phyloP scores from a whole-genome alignment of 768 basidiomycete species.

The Chlorophyllum brunneum region DNA sequence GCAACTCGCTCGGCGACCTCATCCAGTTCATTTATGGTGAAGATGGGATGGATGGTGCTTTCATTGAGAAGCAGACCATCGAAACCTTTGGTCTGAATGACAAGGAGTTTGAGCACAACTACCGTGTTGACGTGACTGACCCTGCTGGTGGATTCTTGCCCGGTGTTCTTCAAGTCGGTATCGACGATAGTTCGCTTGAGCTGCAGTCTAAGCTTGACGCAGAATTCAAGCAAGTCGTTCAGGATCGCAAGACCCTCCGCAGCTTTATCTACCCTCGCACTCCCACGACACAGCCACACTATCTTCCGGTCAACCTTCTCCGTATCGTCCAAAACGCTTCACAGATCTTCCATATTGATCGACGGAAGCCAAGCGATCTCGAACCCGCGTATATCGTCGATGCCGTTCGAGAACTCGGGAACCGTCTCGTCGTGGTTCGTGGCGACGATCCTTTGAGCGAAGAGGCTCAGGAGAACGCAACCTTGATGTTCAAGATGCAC shows the following conservation, averaged over 20 bases:
- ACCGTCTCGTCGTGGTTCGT: slow-evolving; percentile 82
- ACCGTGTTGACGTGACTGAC: slow-evolving; percentile 93
- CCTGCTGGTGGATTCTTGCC: slow-evolving; percentile 74
- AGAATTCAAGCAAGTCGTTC: slow-evolving; percentile 50
- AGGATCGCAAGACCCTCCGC: slow-evolving; percentile 81
- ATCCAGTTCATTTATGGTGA: slow-evolving; percentile 97
- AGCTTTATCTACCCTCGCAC: slow-evolving; percentile 77
- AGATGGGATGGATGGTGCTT: slow-evolving; percentile 98
- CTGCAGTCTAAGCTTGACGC: slow-evolving; percentile 84
- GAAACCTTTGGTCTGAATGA: slow-evolving; percentile 84
- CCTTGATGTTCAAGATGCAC: slow-evolving; percentile 91
- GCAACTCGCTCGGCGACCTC: slow-evolving; percentile 95
- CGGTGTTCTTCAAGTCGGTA: slow-evolving; percentile 79
- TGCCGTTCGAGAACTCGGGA: slow-evolving; percentile 66
- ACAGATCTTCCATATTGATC: slow-evolving; percentile 97
- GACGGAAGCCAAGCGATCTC: slow-evolving; percentile 89
- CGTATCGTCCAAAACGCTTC: slow-evolving; percentile 94
- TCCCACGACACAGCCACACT: slow-evolving; percentile 69
- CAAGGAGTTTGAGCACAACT: slow-evolving; percentile 83
- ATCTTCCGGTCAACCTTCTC: slow-evolving; percentile 91
- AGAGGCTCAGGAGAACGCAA: slow-evolving; percentile 86
- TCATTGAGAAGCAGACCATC: slow-evolving; percentile 92
- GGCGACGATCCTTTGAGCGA: slow-evolving; percentile 72
- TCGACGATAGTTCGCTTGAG: slow-evolving; percentile 80
- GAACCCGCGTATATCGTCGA: slow-evolving; percentile 86